Percentiles rank a stretch among this genome's conserved stretches.
These are phyloP conservation scores for Strobilomyces confusus DNA, from an alignment of 768 basidiomycete species.

Conservation along the genomic window DNA sequence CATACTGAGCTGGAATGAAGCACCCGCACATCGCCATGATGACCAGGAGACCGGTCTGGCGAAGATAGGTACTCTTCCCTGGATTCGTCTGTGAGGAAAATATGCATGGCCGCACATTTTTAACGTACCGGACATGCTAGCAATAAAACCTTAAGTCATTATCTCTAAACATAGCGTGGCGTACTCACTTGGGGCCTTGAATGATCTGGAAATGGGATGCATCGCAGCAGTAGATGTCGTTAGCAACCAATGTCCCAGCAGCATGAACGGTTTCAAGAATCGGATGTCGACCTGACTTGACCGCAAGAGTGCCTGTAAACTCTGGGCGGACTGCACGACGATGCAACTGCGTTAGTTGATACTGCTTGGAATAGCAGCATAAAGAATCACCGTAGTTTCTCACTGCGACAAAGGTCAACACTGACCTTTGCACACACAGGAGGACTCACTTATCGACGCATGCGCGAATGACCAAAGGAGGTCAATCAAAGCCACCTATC, in stretches of 20 bases:
- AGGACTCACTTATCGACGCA: conserved; percentile 65
- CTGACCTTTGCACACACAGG: background rate
- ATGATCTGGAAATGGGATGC: conserved; percentile 87
- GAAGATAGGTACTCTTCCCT: conserved; percentile 93
- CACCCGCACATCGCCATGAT: conserved; percentile 89
- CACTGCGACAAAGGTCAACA: conserved; percentile 29
- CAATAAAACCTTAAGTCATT: background rate
- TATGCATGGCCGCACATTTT: background rate
- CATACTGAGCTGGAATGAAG: conserved; percentile 92
- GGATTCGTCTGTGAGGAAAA: background rate
- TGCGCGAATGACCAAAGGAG: conserved; percentile 90
- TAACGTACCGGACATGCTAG: conserved; percentile 56
- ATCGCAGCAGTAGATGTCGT: conserved; percentile 87
- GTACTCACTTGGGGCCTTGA: conserved; percentile 80
- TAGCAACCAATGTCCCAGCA: conserved; percentile 71
- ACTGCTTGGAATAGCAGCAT: background rate
- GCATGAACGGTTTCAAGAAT: conserved; percentile 72
- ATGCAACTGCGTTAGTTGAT: background rate
- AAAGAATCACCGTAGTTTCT: conserved; percentile 44
- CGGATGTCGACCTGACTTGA: conserved; percentile 88
- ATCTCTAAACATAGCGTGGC: background rate
- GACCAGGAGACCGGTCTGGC: conserved; percentile 78
- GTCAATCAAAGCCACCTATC: conserved; percentile 80
- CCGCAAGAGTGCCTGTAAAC: conserved; percentile 84
- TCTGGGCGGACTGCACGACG: conserved; percentile 72